phyloP scores from a whole-genome alignment of 2,329 filamentous ascomycete genomes.

The Neurospora crassa region DNA sequence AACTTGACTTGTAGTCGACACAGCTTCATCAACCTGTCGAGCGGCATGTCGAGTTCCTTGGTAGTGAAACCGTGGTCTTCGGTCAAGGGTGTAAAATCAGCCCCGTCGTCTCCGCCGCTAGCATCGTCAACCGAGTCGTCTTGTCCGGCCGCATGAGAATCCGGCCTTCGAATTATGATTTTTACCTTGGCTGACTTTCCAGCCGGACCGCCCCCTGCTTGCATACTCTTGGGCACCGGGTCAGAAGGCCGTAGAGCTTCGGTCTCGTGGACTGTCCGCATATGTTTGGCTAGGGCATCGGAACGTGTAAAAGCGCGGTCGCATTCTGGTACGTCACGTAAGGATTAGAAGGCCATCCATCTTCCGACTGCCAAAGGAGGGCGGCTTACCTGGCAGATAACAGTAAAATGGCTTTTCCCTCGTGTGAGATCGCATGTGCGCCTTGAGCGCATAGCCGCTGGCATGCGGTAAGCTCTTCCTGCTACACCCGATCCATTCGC shows the following conservation, averaged over 20 bases:
- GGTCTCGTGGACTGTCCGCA: slow-evolving; percentile 97
- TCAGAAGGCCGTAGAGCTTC: slow-evolving; percentile 79
- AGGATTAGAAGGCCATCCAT: slow-evolving; percentile 7
- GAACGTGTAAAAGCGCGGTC: slow-evolving; percentile 94
- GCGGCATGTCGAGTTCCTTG: slow-evolving; percentile 52
- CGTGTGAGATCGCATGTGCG: slow-evolving; percentile 96
- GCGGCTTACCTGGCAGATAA: slow-evolving; percentile 67
- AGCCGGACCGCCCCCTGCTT: slow-evolving; percentile 29
- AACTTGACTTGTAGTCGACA: slow-evolving; percentile 64
- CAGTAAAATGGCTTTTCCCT: slow-evolving; percentile 98
- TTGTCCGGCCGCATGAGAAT: slow-evolving; percentile 47
- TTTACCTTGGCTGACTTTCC: slow-evolving; percentile 46
- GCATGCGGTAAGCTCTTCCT: slow-evolving; percentile 87
- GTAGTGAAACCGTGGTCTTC: slow-evolving; percentile 53
- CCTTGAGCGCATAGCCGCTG: slow-evolving; percentile 89
- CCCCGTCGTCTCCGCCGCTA: slow-evolving; percentile 43
- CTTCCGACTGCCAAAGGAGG: background rate
- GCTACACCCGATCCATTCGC: slow-evolving; percentile 87
- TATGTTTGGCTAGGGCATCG: slow-evolving; percentile 93
- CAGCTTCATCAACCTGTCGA: slow-evolving; percentile 54
- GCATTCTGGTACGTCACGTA: slow-evolving; percentile 56
- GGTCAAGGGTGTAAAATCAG: slow-evolving; percentile 44
- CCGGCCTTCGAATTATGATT: slow-evolving; percentile 53
- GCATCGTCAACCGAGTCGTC: slow-evolving; percentile 39
- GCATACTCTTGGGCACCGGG: slow-evolving; percentile 61